phyloP scores from a whole-genome alignment of 2,329 filamentous ascomycete genomes.

The Sarocladium brachiariae region DNA sequence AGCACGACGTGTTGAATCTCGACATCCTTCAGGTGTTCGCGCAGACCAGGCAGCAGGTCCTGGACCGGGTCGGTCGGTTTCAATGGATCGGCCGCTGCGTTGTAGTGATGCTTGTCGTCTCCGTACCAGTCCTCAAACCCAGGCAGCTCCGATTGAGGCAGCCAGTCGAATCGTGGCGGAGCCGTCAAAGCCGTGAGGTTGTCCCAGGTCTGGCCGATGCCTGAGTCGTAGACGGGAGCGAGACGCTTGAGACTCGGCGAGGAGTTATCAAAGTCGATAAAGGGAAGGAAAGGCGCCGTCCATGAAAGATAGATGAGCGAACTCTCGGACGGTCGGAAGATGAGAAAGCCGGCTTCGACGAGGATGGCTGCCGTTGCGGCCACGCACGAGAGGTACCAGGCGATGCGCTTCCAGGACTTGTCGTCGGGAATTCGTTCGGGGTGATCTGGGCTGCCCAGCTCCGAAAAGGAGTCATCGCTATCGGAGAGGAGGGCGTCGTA shows the following conservation, averaged over 20 bases:
- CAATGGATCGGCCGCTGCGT: slow-evolving; percentile 29
- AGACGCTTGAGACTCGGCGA: slow-evolving; percentile 20
- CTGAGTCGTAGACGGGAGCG: slow-evolving; percentile 15
- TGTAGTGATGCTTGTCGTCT: slow-evolving; percentile 23
- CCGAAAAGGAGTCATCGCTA: neutral
- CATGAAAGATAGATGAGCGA: slow-evolving; percentile 29
- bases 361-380: neutral
- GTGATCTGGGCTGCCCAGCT: neutral
- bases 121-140: slow-evolving; percentile 23
- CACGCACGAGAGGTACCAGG: slow-evolving; percentile 13
- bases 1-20: slow-evolving; percentile 36
- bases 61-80: slow-evolving; percentile 33
- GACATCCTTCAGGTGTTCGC: slow-evolving; percentile 20
- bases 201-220: slow-evolving; percentile 21
- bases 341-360: slow-evolving; percentile 17
- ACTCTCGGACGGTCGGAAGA: slow-evolving; percentile 21
- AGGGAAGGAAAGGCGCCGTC: slow-evolving; percentile 25
- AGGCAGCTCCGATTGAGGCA: slow-evolving; percentile 16
- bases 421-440: neutral
- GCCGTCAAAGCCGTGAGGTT: slow-evolving; percentile 21
- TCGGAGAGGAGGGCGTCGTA: neutral
- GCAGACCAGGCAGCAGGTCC: slow-evolving; percentile 21
- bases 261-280: slow-evolving; percentile 25
- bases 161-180: slow-evolving; percentile 18
- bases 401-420: slow-evolving; percentile 1